Percentiles rank a stretch among this genome's conserved stretches.
Evolutionary conservation across 78 protist species (phyloP).

Genomic region (Chrysochromulina tobinii): DNA sequence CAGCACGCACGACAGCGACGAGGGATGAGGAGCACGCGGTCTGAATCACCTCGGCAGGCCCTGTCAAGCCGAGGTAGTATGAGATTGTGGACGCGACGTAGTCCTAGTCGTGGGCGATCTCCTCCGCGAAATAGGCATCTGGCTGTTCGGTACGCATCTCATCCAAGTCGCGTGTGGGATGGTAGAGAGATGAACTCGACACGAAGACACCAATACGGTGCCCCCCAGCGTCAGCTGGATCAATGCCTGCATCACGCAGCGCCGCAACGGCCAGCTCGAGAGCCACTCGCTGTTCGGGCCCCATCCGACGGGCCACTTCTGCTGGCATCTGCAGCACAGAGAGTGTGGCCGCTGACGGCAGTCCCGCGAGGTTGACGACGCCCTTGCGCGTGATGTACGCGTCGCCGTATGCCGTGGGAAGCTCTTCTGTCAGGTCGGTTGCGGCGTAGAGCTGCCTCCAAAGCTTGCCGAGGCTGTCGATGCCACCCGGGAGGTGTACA

Average conservation of each 20-base stretch:
- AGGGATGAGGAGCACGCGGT: slow-evolving; percentile 88
- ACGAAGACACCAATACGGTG: neutral
- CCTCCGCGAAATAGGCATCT: neutral
- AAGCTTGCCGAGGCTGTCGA: neutral
- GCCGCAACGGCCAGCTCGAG: neutral
- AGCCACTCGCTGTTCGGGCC: neutral
- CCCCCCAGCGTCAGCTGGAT: neutral
- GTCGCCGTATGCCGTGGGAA: neutral
- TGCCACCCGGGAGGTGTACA: neutral
- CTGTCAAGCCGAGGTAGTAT: slow-evolving; percentile 68
- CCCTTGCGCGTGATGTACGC: neutral
- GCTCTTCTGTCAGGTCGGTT: neutral
- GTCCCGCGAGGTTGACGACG: neutral
- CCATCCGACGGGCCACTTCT: neutral
- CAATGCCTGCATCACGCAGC: neutral
- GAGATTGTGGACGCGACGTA: slow-evolving; percentile 41
- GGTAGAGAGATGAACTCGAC: neutral
- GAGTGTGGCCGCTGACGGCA: too few species aligned
- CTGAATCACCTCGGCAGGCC: slow-evolving; percentile 78
- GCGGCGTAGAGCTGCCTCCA: neutral
- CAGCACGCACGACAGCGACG: slow-evolving; percentile 72
- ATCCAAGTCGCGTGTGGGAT: neutral
- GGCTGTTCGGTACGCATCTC: neutral
- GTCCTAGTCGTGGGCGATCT: neutral
- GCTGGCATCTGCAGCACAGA: too few species aligned